Conservation (phyloP, 1,284 basidiomycete species). For the Rhodotorula glutinis region DNA sequence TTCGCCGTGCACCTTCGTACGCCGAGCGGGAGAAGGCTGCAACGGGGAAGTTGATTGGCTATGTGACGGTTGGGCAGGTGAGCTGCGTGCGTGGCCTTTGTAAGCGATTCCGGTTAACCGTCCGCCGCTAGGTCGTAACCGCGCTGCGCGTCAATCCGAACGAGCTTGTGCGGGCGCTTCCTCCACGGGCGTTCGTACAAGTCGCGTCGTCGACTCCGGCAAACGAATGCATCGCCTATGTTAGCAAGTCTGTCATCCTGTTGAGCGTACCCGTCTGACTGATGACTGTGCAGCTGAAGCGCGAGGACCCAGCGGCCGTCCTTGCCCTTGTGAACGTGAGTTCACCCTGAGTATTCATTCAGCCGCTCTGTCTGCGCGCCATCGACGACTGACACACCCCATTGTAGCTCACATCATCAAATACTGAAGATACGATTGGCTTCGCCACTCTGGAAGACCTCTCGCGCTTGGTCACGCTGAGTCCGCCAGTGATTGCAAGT, state of each 20-base stretch:
- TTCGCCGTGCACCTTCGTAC: not conserved
- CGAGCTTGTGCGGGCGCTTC: conserved; percentile 19
- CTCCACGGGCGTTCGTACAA: conserved; percentile 2
- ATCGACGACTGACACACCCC: too few species aligned
- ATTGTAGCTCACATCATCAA: too few species aligned
- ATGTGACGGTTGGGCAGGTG: conserved; percentile 12
- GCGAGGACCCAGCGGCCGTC: conserved; percentile 78
- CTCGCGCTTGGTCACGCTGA: not conserved
- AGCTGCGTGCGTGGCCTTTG: not conserved
- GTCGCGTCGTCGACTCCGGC: not conserved
- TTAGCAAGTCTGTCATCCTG: not conserved
- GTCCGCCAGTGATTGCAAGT: not conserved
- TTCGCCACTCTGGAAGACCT: conserved; percentile 15
- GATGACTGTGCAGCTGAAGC: conserved; percentile 56
- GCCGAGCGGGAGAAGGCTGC: not conserved
- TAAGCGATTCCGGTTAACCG: not conserved
- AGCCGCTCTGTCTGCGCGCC: too few species aligned
- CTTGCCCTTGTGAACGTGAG: conserved; percentile 48
- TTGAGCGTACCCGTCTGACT: not conserved
- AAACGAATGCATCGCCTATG: conserved; percentile 17
- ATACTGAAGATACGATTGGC: too few species aligned
- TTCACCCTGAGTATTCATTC: too few species aligned
- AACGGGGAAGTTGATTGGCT: conserved; percentile 1
- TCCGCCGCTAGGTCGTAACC: not conserved
- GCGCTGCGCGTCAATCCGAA: conserved; percentile 2